Base-by-base conservation (phyloP, 2,329 filamentous ascomycete species). In the Fusarium mexicanum region DNA sequence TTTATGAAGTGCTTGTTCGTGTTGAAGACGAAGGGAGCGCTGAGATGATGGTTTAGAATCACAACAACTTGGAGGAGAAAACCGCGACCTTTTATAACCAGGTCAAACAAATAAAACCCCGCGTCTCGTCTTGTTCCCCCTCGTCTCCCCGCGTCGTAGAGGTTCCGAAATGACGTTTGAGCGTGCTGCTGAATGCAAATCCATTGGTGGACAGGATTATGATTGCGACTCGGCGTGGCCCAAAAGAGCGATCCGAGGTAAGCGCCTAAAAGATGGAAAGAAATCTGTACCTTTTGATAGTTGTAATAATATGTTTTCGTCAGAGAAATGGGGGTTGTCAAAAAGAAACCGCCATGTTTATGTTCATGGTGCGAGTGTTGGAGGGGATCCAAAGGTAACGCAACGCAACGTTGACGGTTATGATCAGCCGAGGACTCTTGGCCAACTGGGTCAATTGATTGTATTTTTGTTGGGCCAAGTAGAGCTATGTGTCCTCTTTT, bases 191-290 rank as follows among this genome's bases (percentile, higher is more conserved):
- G 46, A 38, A 74, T 61, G 67, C 55, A 63, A 69, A 74, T 61
- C 64, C 58, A 74, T 74, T 74, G 72, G 72, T 72, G 70, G 71
- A 54, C 47, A 58, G 67, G 50, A 41, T 35, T 29, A 67, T 60
- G 67, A 60, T 68, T 62, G 67, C 58, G 43, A 68, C 71, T 72
- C 72, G 72, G 72, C 71, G 64, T 62, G 43, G 59, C 72, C 72
- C 60, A 74, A 74, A 72, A 64, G 11, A 74, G 72, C 44, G 71
- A 74, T 48, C 72, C 72, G 72, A 74, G 72, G 71, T 61, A 74
- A 73, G 66, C 70, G 70, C 62, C 58, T 43, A 48, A 69, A 67
- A 54, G 22, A 38, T 26, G 41, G 43, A 44, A 64, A 46, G 40
- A 53, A 55, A 33, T 38, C n/a, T 40, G 66, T 62, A 51, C 57